Evolutionary conservation across 2,329 filamentous ascomycete species (phyloP), one percentile per base, ranked within the genome.

Genomic region (Hypoxylon rubiginosum): DNA sequence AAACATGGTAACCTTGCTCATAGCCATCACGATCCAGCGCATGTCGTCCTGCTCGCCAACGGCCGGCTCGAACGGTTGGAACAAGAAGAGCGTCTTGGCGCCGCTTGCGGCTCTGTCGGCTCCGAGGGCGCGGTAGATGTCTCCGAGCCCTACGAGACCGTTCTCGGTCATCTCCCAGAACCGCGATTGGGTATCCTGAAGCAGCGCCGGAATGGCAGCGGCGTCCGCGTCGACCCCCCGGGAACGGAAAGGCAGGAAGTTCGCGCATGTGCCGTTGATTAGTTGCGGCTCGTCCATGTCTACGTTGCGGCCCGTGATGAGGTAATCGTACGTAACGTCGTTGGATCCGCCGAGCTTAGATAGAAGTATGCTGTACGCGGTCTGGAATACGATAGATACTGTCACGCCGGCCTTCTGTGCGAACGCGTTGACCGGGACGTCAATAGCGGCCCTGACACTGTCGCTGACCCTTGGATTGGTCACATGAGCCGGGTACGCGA

Each of bases 251-350:
- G 78, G 78, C 9, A 80, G 69, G 64, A 81, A 81, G 69, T 80
- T 79, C 28, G 79, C 79, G 46, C 73, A 73, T 1, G 73, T 78
- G 19, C 79, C 79, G 65, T 78, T 77, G 69, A 81, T 78, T 34
- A 62, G 62, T 55, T 81, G 79, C 4, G 79, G 77, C 54, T 79
- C 70, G 32, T 67, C 69, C 30, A 80, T 64, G 30, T 75, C 74
- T 21, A 80, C 75, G 67, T 81, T 81, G 62, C 79, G 78, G 17
- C 79, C 79, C 1, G 74, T 79, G 53, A 76, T 62, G 45, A 81
- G 77, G 71, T 81, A 76, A 68, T 80, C 78, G 51, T 76, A 77
- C 10, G 62, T 56, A 19, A 79, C 69, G 36, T 76, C 74, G 8
- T 36, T 34, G 3, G 39, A 7, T 30, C 41, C 39, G 15, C 61